Evolutionary conservation across 768 basidiomycete genomes (phyloP).

Genomic region (Phlegmacium glaucopus): DNA sequence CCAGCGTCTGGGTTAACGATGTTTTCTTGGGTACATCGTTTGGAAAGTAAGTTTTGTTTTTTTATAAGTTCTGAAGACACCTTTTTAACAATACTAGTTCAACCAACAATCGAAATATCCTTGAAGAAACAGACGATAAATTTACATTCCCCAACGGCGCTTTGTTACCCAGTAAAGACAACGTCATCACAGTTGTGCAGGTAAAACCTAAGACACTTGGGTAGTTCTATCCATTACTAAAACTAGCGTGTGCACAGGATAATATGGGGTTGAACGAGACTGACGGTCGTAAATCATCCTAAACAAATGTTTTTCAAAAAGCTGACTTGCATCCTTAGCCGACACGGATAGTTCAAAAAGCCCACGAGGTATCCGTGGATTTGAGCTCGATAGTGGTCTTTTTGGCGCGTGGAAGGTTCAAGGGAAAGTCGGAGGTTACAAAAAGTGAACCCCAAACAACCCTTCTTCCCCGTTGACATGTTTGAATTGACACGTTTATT

Average conservation of each 20-base stretch:
- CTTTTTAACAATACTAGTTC: conserved; percentile 35
- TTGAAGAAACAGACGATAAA: conserved; percentile 65
- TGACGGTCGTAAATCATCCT: conserved; percentile 32
- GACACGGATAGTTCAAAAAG: conserved; percentile 58
- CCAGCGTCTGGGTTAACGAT: conserved; percentile 77
- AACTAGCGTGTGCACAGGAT: conserved; percentile 41
- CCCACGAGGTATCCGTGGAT: conserved; percentile 77
- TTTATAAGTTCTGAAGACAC: no score
- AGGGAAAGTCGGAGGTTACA: conserved; percentile 74
- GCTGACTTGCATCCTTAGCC: conserved; percentile 16
- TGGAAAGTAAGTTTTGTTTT: conserved; percentile 53
- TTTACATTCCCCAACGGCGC: conserved; percentile 61
- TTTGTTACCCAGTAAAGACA: conserved; percentile 51
- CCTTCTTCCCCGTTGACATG: background rate
- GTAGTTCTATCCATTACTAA: background rate
- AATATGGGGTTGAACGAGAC: conserved; percentile 79
- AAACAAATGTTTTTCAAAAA: background rate
- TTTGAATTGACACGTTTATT: background rate
- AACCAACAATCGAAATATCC: conserved; percentile 55
- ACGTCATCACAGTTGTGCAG: conserved; percentile 77
- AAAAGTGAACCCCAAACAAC: conserved; percentile 34
- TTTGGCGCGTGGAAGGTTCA: conserved; percentile 71
- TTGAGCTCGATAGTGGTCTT: conserved; percentile 58
- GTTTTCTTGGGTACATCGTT: conserved; percentile 69
- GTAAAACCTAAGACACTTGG: conserved; percentile 27